These are phyloP conservation scores for Plasmodium ovale DNA, from an alignment of 169 alveolate species.

Conservation along the genomic window DNA sequence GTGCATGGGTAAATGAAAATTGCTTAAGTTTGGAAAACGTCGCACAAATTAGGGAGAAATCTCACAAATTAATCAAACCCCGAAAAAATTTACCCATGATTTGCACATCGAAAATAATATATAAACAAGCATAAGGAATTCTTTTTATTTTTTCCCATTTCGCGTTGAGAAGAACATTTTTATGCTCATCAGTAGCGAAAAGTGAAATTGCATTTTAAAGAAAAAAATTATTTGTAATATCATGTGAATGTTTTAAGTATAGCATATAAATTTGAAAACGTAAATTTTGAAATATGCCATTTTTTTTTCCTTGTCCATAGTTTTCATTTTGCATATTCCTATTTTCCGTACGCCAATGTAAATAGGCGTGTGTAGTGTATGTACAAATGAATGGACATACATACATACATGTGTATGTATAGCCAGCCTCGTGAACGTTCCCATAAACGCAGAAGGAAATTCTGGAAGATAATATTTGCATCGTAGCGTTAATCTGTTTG, in stretches of 20 bases:
- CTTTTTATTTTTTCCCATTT: not conserved
- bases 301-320: conserved; percentile 17
- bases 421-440: not conserved
- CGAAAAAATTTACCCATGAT: too few relatives aligned
- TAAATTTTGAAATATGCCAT: not conserved
- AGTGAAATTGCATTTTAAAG: not conserved
- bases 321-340: not conserved
- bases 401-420: not conserved
- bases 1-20: too few relatives aligned
- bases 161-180: not conserved
- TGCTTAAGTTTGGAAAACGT: too few relatives aligned
- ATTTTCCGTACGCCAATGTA: not conserved
- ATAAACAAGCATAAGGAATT: not conserved
- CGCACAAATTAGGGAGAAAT: too few relatives aligned
- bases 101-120: too few relatives aligned
- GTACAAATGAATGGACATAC: not conserved
- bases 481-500: not conserved
- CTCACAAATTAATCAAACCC: too few relatives aligned
- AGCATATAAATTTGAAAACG: not conserved
- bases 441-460: not conserved
- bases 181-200: not conserved
- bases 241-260: conserved; percentile 19
- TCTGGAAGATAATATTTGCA: not conserved
- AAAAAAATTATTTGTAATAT: conserved; percentile 24
- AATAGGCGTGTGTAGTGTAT: not conserved